Percentiles rank a stretch among this genome's conserved stretches.
Evolutionary conservation across 805 yeast genomes (phyloP).

Genomic region (Cephaloascus albidus): DNA sequence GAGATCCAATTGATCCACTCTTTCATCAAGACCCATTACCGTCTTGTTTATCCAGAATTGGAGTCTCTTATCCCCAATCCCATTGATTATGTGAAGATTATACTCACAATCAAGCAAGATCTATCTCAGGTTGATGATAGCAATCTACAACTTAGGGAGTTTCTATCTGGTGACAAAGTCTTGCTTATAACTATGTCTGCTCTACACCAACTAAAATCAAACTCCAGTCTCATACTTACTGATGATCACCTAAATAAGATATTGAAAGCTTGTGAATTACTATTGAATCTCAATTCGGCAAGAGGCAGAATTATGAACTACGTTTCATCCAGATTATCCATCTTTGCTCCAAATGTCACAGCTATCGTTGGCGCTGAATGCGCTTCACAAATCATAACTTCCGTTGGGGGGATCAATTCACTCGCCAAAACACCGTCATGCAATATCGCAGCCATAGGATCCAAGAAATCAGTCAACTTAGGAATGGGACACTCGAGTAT

Average conservation of each 20-base stretch:
- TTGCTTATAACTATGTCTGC: constrained; percentile 72
- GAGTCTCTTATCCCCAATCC: constrained; percentile 54
- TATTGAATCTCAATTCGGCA: constrained; percentile 34
- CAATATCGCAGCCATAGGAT: constrained; percentile 73
- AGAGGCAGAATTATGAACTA: constrained; percentile 36
- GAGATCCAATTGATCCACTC: constrained; percentile 44
- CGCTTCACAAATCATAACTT: constrained; percentile 64
- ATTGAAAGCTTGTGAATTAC: constrained; percentile 32
- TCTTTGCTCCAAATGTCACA: constrained; percentile 73
- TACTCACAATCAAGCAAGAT: constrained; percentile 42
- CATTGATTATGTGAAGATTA: constrained; percentile 46
- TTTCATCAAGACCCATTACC: constrained; percentile 43
- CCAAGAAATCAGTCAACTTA: constrained; percentile 27
- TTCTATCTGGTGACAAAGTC: constrained; percentile 54
- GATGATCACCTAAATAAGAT: constrained; percentile 26
- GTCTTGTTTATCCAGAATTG: constrained; percentile 62
- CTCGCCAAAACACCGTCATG: constrained; percentile 72
- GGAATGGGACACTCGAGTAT: constrained; percentile 35
- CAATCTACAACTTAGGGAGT: constrained; percentile 20
- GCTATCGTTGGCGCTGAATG: constrained; percentile 63
- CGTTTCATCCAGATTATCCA: constrained; percentile 45
- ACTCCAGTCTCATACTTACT: constrained; percentile 11
- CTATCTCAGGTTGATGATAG: constrained; percentile 11
- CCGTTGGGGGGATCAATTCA: constrained; percentile 58
- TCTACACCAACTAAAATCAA: constrained; percentile 30